A percentile compares a stretch with the other conserved stretches of the same genome.
Conservation (phyloP, 164 flowering plant genomes). For the Pachysandra terminalis region DNA sequence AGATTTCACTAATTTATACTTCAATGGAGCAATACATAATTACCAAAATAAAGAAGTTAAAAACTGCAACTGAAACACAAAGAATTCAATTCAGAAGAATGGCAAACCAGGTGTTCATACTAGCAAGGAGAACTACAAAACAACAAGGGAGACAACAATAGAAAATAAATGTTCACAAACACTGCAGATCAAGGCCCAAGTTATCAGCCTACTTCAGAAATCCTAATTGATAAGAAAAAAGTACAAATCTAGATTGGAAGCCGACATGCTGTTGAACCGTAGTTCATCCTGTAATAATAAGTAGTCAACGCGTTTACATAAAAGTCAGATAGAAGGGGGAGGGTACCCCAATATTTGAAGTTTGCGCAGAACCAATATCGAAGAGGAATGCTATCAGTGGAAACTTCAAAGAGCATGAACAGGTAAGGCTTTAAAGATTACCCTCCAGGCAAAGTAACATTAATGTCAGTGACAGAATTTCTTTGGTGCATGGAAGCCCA, state of each 20-base stretch:
- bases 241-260: conserved; percentile 6
- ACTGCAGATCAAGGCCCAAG: conserved; percentile 13
- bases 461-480: conserved; percentile 67
- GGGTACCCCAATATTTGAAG: conserved; percentile 2
- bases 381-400: conserved; percentile 30
- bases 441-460: conserved; percentile 56
- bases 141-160: conserved; percentile 9
- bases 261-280: conserved; percentile 11
- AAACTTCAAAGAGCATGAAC: conserved; percentile 16
- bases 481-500: conserved; percentile 66
- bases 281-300: conserved; percentile 1
- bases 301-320: conserved; percentile 17
- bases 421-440: conserved; percentile 13
- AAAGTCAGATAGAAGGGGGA: neutral
- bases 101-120: conserved; percentile 5
- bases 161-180: conserved; percentile 14
- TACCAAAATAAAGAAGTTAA: neutral
- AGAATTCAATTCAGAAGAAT: conserved; percentile 2
- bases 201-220: conserved; percentile 5
- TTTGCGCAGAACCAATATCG: conserved; percentile 11
- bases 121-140: conserved; percentile 5
- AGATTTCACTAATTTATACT: too few relatives aligned
- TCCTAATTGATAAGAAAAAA: conserved; percentile 5
- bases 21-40: neutral
- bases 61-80: neutral